Evolutionary conservation across 2,329 filamentous ascomycete species (phyloP).

Genomic region (Stachybotrys elegans): DNA sequence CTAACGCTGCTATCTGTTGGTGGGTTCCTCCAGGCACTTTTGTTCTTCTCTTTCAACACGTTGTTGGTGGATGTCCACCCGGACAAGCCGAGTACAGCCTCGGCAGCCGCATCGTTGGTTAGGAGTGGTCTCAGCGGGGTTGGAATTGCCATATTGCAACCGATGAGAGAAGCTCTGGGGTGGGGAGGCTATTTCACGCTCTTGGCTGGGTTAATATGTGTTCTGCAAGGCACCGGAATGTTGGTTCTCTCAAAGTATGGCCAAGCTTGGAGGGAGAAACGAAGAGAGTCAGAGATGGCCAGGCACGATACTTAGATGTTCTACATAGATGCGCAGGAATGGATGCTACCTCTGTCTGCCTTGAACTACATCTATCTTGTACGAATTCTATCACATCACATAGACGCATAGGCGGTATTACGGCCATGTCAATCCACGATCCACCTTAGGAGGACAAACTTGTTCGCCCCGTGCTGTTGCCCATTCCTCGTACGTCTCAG

Average conservation of each 20-base stretch:
- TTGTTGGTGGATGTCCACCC: background rate
- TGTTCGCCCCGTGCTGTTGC: background rate
- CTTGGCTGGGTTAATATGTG: background rate
- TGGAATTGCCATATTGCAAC: background rate
- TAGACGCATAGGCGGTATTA: background rate
- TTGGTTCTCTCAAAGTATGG: background rate
- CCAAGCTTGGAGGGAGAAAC: background rate
- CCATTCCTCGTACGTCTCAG: background rate
- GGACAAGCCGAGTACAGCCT: background rate
- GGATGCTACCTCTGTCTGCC: background rate
- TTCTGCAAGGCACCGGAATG: background rate
- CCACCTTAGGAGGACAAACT: background rate
- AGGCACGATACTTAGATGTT: background rate
- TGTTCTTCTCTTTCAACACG: background rate
- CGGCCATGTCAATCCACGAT: background rate
- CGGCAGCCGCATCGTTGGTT: background rate
- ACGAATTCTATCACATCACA: background rate
- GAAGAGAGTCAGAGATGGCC: background rate
- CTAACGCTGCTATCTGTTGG: background rate
- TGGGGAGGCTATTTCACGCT: background rate
- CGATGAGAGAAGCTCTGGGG: background rate
- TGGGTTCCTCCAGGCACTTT: background rate
- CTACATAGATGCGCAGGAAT: background rate
- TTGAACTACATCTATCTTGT: background rate
- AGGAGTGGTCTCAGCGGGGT: background rate